Evolutionary conservation across 495 filamentous ascomycete species (phyloP).

Genomic region (Penicillium longicatenatum): DNA sequence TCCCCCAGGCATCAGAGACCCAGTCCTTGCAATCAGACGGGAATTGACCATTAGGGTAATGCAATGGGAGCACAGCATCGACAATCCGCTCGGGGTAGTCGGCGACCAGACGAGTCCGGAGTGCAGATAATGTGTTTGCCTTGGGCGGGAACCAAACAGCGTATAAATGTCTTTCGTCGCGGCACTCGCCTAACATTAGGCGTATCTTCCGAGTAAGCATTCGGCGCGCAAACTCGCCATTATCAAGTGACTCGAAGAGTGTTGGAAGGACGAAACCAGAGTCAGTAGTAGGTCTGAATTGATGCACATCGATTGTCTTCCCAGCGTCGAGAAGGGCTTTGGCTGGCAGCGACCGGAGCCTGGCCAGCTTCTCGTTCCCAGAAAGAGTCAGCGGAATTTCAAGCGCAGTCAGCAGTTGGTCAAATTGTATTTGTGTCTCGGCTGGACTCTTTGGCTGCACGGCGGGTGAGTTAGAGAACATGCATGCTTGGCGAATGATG

Average conservation of each 20-base stretch:
- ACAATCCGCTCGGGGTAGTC: constrained; percentile 53
- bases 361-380: constrained; percentile 43
- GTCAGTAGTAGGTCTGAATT: constrained; percentile 59
- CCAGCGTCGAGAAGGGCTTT: constrained; percentile 43
- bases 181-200: constrained; percentile 57
- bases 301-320: constrained; percentile 41
- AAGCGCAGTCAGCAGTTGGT: constrained; percentile 52
- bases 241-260: constrained; percentile 51
- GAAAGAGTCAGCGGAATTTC: constrained; percentile 46
- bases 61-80: constrained; percentile 42
- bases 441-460: constrained; percentile 51
- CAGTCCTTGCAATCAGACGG: constrained; percentile 34
- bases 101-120: constrained; percentile 50
- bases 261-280: constrained; percentile 44
- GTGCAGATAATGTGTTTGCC: constrained; percentile 36
- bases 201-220: constrained; percentile 47
- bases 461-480: constrained; percentile 59
- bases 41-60: constrained; percentile 42
- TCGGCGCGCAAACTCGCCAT: constrained; percentile 45
- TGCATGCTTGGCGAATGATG: constrained; percentile 51
- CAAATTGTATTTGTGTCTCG: constrained; percentile 55
- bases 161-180: constrained; percentile 57
- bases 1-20: constrained; percentile 52
- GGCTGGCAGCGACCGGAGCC: constrained; percentile 42
- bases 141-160: constrained; percentile 41